Evolutionary conservation across 208 protist genomes (phyloP), one percentile per base, ranked within the genome.

Genomic region (Leishmania guyanensis): DNA sequence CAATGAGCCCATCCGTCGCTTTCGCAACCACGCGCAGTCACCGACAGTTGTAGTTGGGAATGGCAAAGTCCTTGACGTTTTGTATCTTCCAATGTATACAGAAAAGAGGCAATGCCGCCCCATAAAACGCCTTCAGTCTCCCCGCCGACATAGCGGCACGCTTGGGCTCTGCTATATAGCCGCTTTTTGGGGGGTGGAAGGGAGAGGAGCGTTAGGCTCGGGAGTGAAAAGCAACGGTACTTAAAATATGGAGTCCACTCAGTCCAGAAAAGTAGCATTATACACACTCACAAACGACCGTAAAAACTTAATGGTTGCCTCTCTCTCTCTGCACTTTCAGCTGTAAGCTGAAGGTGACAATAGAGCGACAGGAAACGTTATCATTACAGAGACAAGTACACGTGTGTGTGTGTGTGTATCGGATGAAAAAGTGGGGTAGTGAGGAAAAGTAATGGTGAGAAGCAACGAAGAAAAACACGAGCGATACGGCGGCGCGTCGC

Each of bases 1-100:
- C 80, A 17, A 84, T 56, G 62, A 54, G 75, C 14, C 83, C 81
- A 48, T 85, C 81, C 1, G 33, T 16, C 0, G 81, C 78, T 26
- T 82, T 86, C 2, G 79, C 82, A 5, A 43, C 56, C 33, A 79
- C 64, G 6, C 75, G 48, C n/a, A 84, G 66, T 3, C 6, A 54
- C 20, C 39, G 10, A 22, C 56, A 50, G 20, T 75, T 68, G 74
- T 80, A 82, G 16, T 36, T 46, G 2, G 80, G 80, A 12, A 87
- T 46, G 22, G 39, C 20, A 14, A 81, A 58, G 8, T 33, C 50
- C 17, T 77, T 14, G 50, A 0, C 20, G 16, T 73, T n/a, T 48
- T 73, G 33, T 1, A 26, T 10, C 58, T 33, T 33, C 9, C 26
- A 29, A 60, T 60, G 20, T 8, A 64, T 10, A n/a, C 58, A 64